Evolutionary conservation across 805 yeast genomes (phyloP).

Genomic region (Metschnikowia lachancei): DNA sequence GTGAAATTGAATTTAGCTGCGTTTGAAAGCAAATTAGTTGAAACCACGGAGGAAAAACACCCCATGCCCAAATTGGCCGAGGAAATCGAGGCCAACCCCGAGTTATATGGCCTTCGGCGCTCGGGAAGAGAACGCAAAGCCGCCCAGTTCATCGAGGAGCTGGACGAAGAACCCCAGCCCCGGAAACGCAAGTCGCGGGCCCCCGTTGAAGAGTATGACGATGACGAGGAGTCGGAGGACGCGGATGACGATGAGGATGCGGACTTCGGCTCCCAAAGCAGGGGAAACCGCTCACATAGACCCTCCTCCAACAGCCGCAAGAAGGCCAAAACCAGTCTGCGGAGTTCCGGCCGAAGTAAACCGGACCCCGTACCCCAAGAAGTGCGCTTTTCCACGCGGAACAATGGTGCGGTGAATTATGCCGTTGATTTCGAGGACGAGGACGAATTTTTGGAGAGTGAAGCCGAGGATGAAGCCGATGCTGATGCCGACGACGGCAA

Average conservation of each 20-base stretch:
- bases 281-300: neutral
- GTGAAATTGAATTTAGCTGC: too few relatives aligned
- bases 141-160: conserved; percentile 33
- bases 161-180: conserved; percentile 30
- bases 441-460: conserved; percentile 49
- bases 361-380: conserved; percentile 36
- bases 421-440: conserved; percentile 66
- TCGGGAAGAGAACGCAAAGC: conserved; percentile 59
- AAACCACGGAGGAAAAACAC: neutral
- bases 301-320: conserved; percentile 14
- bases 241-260: conserved; percentile 21
- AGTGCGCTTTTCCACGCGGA: conserved; percentile 76
- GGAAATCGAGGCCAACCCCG: conserved; percentile 52
- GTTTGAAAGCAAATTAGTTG: too few relatives aligned
- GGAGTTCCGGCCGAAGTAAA: neutral
- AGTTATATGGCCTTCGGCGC: conserved; percentile 78
- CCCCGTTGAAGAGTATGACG: conserved; percentile 18
- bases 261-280: conserved; percentile 8
- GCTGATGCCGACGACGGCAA: conserved; percentile 29
- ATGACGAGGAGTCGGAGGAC: conserved; percentile 17
- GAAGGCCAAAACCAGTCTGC: conserved; percentile 10
- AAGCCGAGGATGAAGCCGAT: conserved; percentile 25
- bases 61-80: conserved; percentile 18
- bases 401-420: conserved; percentile 66
- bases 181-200: conserved; percentile 14